Base-by-base conservation (phyloP, 208 protist species). In the Herpetomonas muscarum region DNA sequence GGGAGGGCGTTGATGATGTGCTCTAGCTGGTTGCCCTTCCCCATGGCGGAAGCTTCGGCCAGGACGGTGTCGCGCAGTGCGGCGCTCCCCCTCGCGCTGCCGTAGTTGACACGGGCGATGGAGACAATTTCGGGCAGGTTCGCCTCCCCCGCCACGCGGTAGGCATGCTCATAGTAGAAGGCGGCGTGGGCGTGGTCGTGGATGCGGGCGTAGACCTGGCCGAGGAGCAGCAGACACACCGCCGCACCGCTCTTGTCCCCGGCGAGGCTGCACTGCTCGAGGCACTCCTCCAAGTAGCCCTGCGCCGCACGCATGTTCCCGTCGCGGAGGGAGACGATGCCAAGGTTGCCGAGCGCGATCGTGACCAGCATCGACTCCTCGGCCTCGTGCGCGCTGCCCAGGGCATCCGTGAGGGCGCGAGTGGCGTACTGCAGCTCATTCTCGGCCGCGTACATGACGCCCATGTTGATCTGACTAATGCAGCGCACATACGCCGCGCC, bases 111-210 rank as follows among this genome's bases (percentile, higher is more conserved):
- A 2, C 86, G 81, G 10, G 90, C 84, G 17, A 92, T 42, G 52
- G 81, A 79, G 29, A 91, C 84, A 7, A 88, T 64, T 61, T 91
- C 85, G 1, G 72, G 52, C 55, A 75, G 82, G 28, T 49, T 56
- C 25, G 84, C 84, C 69, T 96, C 90, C n/a, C 79, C 81, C 3
- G 75, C 83, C 3, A 96, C 72, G 24, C 86, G 81, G 37, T 82
- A 88, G 39, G 90, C 82, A 46, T 96, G 86, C 64, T 91, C 83
- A 65, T 86, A 93, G 70, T 93, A 96, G 59, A 96, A 96, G 25
- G 90, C 49, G 7, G 90, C 90, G 50, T 92, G 85, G 59, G 83
- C 63, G 47, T 91, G 75, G 47, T 96, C 90, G 54, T 91, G 70
- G 47, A 92, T 83, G 42, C 85, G 61, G 10, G 81, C 84, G 63